Evolutionary conservation across 2,329 filamentous ascomycete species (phyloP), one percentile per base, ranked within the genome.

Genomic region (Colletotrichum tabaci): DNA sequence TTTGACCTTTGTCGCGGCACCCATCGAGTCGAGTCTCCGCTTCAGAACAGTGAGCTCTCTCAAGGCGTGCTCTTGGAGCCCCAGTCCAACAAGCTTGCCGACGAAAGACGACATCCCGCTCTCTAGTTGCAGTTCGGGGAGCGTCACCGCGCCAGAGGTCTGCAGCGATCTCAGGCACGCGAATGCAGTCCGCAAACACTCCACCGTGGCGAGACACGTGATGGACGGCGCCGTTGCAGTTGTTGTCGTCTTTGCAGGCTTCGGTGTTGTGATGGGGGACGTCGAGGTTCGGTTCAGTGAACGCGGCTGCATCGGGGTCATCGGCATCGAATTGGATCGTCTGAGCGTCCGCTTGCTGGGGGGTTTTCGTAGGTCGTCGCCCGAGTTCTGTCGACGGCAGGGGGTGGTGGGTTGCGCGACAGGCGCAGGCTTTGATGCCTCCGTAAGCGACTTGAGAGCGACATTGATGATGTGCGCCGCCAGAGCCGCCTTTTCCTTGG

Each of bases 401-500:
- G 79, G 75, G 78, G 79, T 71, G 72, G 76, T 75, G 9, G 82
- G 77, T 16, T 81, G 78, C 2, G 79, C 65, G 4, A 76, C 73
- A 1, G 80, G 74, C 4, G 81, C 73, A 2, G 83, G 80, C 78
- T 91, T 94, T 23, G 90, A 85, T 0, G 90, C 90, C 67, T 93
- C 90, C n/a, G 87, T 87, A 4, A 96, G 85, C 12, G 88, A 86
- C 77, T 93, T 94, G 49, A 95, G 84, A 1, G 91, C 87, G 8
- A 85, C 84, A 78, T 95, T 96, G 76, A 94, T 89, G 46, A 94
- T 85, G 73, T 94, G 89, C 0, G 93, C 94, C 15, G 93, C 93
- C 46, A 95, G 82, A 55, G 89, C 85, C 61, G 90, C 90, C 79
- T 87, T 90, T 69, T 94, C 92, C 75, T 87, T 89, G 6, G 84